Evolutionary conservation across 2,329 filamentous ascomycete species (phyloP).

Genomic region (Ophiostoma sp.): DNA sequence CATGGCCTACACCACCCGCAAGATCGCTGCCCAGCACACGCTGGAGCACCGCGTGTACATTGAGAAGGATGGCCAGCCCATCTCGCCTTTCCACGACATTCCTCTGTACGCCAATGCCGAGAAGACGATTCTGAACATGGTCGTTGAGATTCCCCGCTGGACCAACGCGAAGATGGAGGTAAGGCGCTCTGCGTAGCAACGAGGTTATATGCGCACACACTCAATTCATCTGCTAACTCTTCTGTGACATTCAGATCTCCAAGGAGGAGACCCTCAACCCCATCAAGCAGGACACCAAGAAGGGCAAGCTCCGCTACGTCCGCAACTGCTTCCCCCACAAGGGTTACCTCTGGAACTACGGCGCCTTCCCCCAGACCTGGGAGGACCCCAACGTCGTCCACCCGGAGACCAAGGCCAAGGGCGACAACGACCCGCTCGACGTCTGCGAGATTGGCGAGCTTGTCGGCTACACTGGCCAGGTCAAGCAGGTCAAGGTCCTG

Average conservation of each 20-base stretch:
- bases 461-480: slow-evolving; percentile 90
- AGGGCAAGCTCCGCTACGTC: slow-evolving; percentile 98
- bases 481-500: slow-evolving; percentile 99
- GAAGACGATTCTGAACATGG: slow-evolving; percentile 96
- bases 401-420: slow-evolving; percentile 99
- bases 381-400: slow-evolving; percentile 95
- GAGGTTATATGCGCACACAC: not conserved
- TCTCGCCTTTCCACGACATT: slow-evolving; percentile 98
- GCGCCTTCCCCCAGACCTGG: slow-evolving; percentile 99
- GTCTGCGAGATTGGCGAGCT: slow-evolving; percentile 99
- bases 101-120: slow-evolving; percentile 96
- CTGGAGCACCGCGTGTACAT: slow-evolving; percentile 97
- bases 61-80: slow-evolving; percentile 91
- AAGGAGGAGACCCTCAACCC: slow-evolving; percentile 98
- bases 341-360: slow-evolving; percentile 99
- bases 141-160: slow-evolving; percentile 99
- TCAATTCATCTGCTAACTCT: slow-evolving; percentile 17
- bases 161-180: slow-evolving; percentile 99
- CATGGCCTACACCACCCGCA: slow-evolving; percentile 77
- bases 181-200: slow-evolving; percentile 37
- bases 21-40: slow-evolving; percentile 86
- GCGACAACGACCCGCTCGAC: slow-evolving; percentile 98
- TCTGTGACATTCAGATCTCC: slow-evolving; percentile 73
- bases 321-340: slow-evolving; percentile 99
- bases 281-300: slow-evolving; percentile 99